phyloP scores from a whole-genome alignment of 352 stramenopile genomes.

The Nothophytophthora sp. region DNA sequence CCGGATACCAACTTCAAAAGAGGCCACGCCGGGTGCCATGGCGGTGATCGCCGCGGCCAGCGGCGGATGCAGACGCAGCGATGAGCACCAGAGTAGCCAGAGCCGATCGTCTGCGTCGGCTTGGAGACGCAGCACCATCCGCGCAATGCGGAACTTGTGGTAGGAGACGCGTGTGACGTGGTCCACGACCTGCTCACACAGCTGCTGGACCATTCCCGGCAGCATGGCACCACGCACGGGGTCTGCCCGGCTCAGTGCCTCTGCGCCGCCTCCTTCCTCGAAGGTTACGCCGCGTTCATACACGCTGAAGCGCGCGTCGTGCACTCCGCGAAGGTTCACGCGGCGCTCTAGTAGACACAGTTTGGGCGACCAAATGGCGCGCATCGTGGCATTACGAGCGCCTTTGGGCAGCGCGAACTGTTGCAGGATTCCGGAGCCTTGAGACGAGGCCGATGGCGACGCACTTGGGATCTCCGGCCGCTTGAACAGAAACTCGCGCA shows the following conservation, averaged over 20 bases:
- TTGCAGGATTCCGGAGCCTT: conserved; percentile 93
- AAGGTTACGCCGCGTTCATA: conserved; percentile 96
- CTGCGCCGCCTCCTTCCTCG: conserved; percentile 78
- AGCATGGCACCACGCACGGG: conserved; percentile 92
- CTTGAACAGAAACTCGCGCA: conserved; percentile 94
- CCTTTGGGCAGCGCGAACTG: conserved; percentile 94
- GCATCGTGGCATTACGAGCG: conserved; percentile 87
- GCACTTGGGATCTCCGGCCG: conserved; percentile 70
- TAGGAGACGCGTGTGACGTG: conserved; percentile 93
- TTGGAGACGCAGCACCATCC: conserved; percentile 97
- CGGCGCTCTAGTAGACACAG: conserved; percentile 94
- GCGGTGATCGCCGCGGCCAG: neutral
- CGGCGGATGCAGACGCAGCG: conserved; percentile 71
- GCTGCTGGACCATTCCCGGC: conserved; percentile 86
- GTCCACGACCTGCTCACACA: conserved; percentile 93
- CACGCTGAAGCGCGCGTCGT: conserved; percentile 91
- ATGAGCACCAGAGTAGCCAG: conserved; percentile 95
- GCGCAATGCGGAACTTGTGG: conserved; percentile 90
- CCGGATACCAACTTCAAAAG: conserved; percentile 19
- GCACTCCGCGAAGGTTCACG: conserved; percentile 89
- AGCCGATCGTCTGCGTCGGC: conserved; percentile 92
- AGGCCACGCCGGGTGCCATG: neutral
- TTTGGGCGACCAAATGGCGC: conserved; percentile 95
- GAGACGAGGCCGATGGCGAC: conserved; percentile 13
- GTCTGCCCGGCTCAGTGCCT: conserved; percentile 83